Percentiles rank a stretch among this genome's conserved stretches.
These are phyloP conservation scores for Hygrophoropsis aurantiaca DNA, from an alignment of 768 basidiomycete species.

Conservation along the genomic window DNA sequence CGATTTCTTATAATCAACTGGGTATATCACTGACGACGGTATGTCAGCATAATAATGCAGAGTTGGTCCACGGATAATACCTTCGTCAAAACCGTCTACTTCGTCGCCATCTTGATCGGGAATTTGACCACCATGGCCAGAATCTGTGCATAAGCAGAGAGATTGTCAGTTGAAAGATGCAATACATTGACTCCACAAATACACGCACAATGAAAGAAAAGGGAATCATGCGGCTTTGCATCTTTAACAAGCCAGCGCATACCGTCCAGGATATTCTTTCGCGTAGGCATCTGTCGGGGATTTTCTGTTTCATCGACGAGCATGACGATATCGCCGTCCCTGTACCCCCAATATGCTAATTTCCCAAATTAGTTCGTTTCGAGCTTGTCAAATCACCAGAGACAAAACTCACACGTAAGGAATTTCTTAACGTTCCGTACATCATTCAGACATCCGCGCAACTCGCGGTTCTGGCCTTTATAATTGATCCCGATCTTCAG, in stretches of 20 bases:
- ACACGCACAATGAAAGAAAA: conserved; percentile 72
- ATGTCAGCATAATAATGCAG: neutral
- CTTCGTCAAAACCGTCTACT: conserved; percentile 78
- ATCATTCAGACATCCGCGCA: conserved; percentile 83
- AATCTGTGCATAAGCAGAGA: conserved; percentile 48
- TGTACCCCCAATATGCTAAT: conserved; percentile 47
- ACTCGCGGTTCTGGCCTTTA: conserved; percentile 55
- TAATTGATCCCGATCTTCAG: conserved; percentile 80
- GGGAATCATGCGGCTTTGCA: conserved; percentile 67
- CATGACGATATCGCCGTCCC: conserved; percentile 55
- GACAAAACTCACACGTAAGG: conserved; percentile 51
- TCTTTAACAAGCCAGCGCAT: conserved; percentile 69
- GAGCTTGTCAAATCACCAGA: too few species aligned
- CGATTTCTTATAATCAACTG: conserved; percentile 74
- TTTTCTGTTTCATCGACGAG: conserved; percentile 48
- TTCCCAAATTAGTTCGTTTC: neutral
- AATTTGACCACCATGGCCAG: conserved; percentile 94
- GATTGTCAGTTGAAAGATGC: neutral
- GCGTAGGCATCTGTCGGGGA: conserved; percentile 47
- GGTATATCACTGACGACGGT: conserved; percentile 72
- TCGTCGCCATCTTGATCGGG: conserved; percentile 78
- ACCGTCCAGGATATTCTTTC: conserved; percentile 54
- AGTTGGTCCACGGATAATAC: conserved; percentile 27
- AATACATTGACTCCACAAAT: neutral
- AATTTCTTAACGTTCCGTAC: conserved; percentile 69